Evolutionary conservation across 805 yeast species (phyloP), one percentile per base, ranked within the genome.

Genomic region (Blastobotrys americana): DNA sequence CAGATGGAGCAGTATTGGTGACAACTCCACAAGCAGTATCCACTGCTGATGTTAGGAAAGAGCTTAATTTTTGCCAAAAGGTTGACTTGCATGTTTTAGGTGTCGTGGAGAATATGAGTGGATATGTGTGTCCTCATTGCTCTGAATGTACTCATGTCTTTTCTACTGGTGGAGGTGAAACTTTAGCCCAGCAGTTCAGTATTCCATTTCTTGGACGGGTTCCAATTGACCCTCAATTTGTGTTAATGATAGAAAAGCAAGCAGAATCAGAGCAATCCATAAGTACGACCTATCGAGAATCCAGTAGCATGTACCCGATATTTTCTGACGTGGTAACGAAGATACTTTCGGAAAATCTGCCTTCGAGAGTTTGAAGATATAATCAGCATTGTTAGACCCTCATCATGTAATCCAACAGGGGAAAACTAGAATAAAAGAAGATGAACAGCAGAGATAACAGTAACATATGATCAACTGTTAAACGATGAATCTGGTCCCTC

Each of bases 11-110:
- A 1, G 80, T 93, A 0, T 76, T 93, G 1, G 99, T 93, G 4
- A 93, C 98, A 0, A 93, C 98, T 0, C 98, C 99, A 1, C 99
- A 93, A 58, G 76, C 78, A 51, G 90, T 93, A 4, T 88, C 97
- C 3, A 79, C 93, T 3, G 89, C 93, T 8, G 99, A 93, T 65
- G 99, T 93, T 4, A 77, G 83, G 44, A 93, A 93, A 59, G 98
- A 93, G 68, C 80, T 93, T 43, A 87, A 85, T 57, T 93, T 90
- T 59, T 93, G 98, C 64, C 71, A 70, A 35, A 90, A 90, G 61
- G 97, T 90, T 28, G 79, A 79, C 44, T 78, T 93, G 55, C 70
- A 73, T 20, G 75, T 90, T 1, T 60, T 93, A 44, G 99, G 99
- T 0, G 76, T 93, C 3, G 77, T 93, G 6, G 99, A 93, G 61